These are phyloP conservation scores for Platismatia glauca DNA, from an alignment of 495 filamentous ascomycete genomes.

Conservation along the genomic window DNA sequence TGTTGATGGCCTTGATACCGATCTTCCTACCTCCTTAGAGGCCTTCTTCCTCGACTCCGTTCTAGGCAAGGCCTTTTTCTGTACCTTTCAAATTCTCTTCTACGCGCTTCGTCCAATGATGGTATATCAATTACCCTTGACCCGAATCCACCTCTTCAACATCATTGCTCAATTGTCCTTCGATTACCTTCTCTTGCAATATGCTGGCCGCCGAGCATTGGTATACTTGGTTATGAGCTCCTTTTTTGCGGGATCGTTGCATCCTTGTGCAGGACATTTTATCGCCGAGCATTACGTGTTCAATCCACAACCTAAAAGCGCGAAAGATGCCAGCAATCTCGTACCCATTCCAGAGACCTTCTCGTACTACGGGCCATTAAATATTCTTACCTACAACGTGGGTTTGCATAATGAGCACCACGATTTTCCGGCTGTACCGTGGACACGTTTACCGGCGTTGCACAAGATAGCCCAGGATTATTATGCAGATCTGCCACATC, in stretches of 20 bases:
- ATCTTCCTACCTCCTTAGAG: slow-evolving; percentile 87
- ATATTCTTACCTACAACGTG: slow-evolving; percentile 92
- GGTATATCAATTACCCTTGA: slow-evolving; percentile 82
- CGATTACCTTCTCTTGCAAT: slow-evolving; percentile 57
- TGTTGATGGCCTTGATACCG: slow-evolving; percentile 91
- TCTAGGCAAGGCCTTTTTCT: slow-evolving; percentile 97
- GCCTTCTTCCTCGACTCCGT: slow-evolving; percentile 93
- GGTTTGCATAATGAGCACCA: slow-evolving; percentile 98
- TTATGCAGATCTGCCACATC: slow-evolving; percentile 78
- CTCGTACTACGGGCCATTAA: slow-evolving; percentile 91
- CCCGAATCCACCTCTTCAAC: slow-evolving; percentile 76
- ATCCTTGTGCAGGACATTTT: slow-evolving; percentile 95
- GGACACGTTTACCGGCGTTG: slow-evolving; percentile 71
- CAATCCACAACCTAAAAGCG: slow-evolving; percentile 39
- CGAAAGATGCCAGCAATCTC: slow-evolving; percentile 34
- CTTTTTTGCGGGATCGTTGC: slow-evolving; percentile 87
- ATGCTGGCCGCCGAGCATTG: slow-evolving; percentile 50
- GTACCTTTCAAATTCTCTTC: slow-evolving; percentile 98
- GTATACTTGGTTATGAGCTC: slow-evolving; percentile 75
- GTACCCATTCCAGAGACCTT: slow-evolving; percentile 84
- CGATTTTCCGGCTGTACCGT: slow-evolving; percentile 94
- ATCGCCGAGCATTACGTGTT: slow-evolving; percentile 99
- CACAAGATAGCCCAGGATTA: slow-evolving; percentile 82
- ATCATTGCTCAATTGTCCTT: slow-evolving; percentile 66
- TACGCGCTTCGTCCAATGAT: slow-evolving; percentile 98